Conservation (phyloP, 2,329 filamentous ascomycete species). For the Oidium heveae region DNA sequence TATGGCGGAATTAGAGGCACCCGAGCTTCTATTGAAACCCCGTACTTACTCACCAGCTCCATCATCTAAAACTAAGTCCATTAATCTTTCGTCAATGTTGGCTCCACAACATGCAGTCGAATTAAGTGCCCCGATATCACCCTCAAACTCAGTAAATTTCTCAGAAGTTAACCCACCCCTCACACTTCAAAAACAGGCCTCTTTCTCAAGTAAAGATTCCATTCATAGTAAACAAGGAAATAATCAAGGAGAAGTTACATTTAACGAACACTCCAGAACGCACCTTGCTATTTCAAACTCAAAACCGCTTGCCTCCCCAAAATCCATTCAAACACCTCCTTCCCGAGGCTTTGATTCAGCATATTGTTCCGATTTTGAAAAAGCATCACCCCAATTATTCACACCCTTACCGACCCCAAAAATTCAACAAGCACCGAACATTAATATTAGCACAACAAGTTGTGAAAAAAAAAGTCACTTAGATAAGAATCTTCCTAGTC, state of each 20-base stretch:
- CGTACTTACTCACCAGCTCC: conserved; percentile 11
- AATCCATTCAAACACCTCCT: conserved; percentile 6
- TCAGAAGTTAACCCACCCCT: conserved; percentile 7
- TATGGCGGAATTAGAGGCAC: conserved; percentile 4
- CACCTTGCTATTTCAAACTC: not conserved
- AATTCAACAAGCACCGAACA: not conserved
- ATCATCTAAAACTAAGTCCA: conserved; percentile 3
- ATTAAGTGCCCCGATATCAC: not conserved
- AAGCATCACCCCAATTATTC: conserved; percentile 5
- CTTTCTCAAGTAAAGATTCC: conserved; percentile 9
- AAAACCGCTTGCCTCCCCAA: conserved; percentile 1
- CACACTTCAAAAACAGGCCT: conserved; percentile 12
- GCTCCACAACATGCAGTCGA: not conserved
- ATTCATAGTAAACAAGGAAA: not conserved
- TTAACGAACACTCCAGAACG: conserved; percentile 5
- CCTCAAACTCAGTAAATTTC: conserved; percentile 1
- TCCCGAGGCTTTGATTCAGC: conserved; percentile 13
- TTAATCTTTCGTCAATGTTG: conserved; percentile 1
- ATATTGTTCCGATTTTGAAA: conserved; percentile 13
- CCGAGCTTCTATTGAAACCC: conserved; percentile 12
- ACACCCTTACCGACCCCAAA: conserved; percentile 1
- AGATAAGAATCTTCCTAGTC: conserved; percentile 2
- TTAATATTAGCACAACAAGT: not conserved
- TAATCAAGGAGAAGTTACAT: conserved; percentile 3
- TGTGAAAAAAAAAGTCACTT: not conserved